phyloP scores from a whole-genome alignment of 805 yeast genomes.

The Candida tallmaniae region DNA sequence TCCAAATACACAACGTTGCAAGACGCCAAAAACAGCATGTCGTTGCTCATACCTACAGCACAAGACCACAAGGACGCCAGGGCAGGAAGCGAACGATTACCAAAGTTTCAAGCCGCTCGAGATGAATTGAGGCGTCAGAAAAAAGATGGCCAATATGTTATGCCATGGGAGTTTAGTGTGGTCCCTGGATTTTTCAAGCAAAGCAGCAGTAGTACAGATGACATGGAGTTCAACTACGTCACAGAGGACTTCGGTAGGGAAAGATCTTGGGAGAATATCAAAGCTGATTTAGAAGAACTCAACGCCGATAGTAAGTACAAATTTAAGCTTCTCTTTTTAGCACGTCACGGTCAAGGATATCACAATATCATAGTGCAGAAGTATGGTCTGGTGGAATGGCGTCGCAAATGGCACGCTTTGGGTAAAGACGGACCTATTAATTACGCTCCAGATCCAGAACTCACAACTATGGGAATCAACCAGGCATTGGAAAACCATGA shows the following conservation, averaged over 20 bases:
- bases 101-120: neutral
- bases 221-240: conserved; percentile 39
- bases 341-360: conserved; percentile 69
- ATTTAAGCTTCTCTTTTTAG: conserved; percentile 44
- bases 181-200: conserved; percentile 50
- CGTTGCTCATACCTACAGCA: conserved; percentile 28
- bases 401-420: conserved; percentile 47
- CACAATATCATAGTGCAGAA: conserved; percentile 53
- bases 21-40: no score
- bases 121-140: neutral
- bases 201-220: conserved; percentile 41
- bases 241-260: conserved; percentile 41
- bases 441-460: conserved; percentile 60
- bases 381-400: conserved; percentile 49
- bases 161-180: conserved; percentile 44
- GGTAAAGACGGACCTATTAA: conserved; percentile 50
- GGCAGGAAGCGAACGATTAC: conserved; percentile 17
- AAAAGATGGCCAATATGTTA: conserved; percentile 12
- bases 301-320: conserved; percentile 3
- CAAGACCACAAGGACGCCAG: conserved; percentile 33
- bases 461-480: conserved; percentile 50
- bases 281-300: conserved; percentile 25
- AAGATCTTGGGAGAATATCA: conserved; percentile 37
- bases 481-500: conserved; percentile 52
- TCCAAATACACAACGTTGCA: no score